These are phyloP conservation scores for Orbilia blumenaviensis DNA, from an alignment of 2,329 filamentous ascomycete genomes.

Conservation along the genomic window DNA sequence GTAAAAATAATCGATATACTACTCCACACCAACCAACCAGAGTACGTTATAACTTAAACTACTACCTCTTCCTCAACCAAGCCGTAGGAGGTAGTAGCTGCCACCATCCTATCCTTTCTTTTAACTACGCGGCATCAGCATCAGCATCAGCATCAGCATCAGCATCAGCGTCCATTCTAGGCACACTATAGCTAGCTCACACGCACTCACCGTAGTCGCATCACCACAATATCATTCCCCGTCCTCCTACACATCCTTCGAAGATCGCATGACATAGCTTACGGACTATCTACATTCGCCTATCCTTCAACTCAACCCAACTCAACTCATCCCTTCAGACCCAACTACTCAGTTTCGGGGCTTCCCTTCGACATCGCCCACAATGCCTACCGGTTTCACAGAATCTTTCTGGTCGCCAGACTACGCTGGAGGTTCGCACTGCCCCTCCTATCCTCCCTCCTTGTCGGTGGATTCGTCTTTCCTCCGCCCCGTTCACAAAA, in stretches of 20 bases:
- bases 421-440: constrained; percentile 83
- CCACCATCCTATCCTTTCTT: constrained; percentile 8
- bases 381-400: constrained; percentile 73
- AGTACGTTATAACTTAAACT: no score
- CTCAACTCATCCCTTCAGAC: background rate
- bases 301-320: background rate
- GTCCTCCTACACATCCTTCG: background rate
- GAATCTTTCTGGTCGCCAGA: constrained; percentile 98
- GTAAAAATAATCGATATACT: no score
- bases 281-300: constrained; percentile 9
- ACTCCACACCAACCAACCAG: background rate
- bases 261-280: constrained; percentile 32
- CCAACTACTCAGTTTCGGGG: constrained; percentile 6
- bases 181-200: no score
- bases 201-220: background rate
- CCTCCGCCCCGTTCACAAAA: constrained; percentile 12
- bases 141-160: background rate
- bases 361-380: constrained; percentile 10
- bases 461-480: constrained; percentile 25
- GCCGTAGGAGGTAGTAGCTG: no score
- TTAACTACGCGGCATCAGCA: background rate
- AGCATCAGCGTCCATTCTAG: background rate
- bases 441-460: background rate
- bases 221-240: background rate
- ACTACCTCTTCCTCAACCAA: no score